A percentile compares a stretch with the other conserved stretches of the same genome.
Conservation (phyloP, 2,329 filamentous ascomycete species). For the Dendryphion nanum region DNA sequence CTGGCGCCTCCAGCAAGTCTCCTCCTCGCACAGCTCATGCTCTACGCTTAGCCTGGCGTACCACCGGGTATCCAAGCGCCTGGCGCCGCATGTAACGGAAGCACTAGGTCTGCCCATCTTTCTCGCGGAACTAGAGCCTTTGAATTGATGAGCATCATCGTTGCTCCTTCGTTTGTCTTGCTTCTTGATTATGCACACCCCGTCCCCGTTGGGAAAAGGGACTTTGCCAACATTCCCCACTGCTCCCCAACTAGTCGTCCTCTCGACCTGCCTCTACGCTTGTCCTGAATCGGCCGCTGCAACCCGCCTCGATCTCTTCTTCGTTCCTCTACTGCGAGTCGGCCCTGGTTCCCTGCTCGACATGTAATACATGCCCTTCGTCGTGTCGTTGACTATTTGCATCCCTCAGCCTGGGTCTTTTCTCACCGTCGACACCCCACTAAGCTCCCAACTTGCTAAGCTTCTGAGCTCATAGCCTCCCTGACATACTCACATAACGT, state of each 20-base stretch:
- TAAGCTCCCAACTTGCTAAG: constrained; percentile 23
- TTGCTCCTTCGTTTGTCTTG: constrained; percentile 9
- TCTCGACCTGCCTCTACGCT: constrained; percentile 1
- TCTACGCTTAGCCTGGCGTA: constrained; percentile 6
- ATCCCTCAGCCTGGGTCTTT: constrained; percentile 10
- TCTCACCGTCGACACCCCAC: constrained; percentile 20
- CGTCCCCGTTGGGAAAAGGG: constrained; percentile 27
- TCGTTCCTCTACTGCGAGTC: not conserved
- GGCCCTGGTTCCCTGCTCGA: constrained; percentile 7
- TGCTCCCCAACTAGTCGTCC: constrained; percentile 15
- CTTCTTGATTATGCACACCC: constrained; percentile 34
- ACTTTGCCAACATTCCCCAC: constrained; percentile 19
- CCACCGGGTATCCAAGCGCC: constrained; percentile 28
- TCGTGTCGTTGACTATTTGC: constrained; percentile 13
- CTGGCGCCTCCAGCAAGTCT: constrained; percentile 7
- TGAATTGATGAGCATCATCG: constrained; percentile 34
- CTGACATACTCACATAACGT: constrained; percentile 18
- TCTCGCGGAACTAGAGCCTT: constrained; percentile 24
- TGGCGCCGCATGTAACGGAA: constrained; percentile 34
- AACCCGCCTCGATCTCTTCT: too few relatives aligned
- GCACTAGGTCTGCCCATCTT: constrained; percentile 25
- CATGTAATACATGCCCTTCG: constrained; percentile 13
- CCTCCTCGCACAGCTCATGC: constrained; percentile 11
- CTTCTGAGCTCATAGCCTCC: constrained; percentile 25
- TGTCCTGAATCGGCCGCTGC: constrained; percentile 1